Evolutionary conservation across 768 basidiomycete species (phyloP), one percentile per base, ranked within the genome.

Genomic region (Suillus ampliporus): DNA sequence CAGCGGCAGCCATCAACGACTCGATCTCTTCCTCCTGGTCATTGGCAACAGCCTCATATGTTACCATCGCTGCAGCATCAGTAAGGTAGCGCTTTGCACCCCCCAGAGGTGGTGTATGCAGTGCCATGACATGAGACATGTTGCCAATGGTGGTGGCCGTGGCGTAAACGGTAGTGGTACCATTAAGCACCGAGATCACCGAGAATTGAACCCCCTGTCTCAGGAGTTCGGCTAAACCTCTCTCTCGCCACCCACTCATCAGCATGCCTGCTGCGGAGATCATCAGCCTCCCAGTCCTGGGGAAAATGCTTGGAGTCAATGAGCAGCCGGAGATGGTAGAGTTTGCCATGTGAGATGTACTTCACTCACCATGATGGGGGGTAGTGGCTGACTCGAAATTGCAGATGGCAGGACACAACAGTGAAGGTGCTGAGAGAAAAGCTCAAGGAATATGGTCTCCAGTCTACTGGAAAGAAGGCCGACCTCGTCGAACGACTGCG

Each of bases 1-100:
- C 57, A n/a, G 4, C 37, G 11, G 38, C 28, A 41, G 37, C 43
- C 14, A 38, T 43, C 38, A 58, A 31, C 1, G 37, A 58, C 57
- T 58, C 57, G 5, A 58, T 40, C 17, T 58, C 57, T 19, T 58
- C 57, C 10, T 37, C 38, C 38, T 44, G 38, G 57, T 58, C 57
- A 23, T 58, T 10, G 3, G 35, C 57, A 41, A 44, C 41, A 23
- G 57, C 57, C 28, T 53, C 52, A 3, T 34, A 38, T 1, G 31
- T 53, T 2, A 53, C 37, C 52, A 31, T 46, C 21, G 44, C 52
- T 53, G 28, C 31, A 13, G 52, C 28, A 19, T 53, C 52, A 8
- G 28, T 53, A 4, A 53, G 37, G 11, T 53, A 53, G 7, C 19
- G 4, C 10, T 31, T 53, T 34, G 52, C 52, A 28, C 52, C 52